These are phyloP conservation scores for Cynara cardunculus DNA, from an alignment of 129 eudicot species.

Conservation along the genomic window DNA sequence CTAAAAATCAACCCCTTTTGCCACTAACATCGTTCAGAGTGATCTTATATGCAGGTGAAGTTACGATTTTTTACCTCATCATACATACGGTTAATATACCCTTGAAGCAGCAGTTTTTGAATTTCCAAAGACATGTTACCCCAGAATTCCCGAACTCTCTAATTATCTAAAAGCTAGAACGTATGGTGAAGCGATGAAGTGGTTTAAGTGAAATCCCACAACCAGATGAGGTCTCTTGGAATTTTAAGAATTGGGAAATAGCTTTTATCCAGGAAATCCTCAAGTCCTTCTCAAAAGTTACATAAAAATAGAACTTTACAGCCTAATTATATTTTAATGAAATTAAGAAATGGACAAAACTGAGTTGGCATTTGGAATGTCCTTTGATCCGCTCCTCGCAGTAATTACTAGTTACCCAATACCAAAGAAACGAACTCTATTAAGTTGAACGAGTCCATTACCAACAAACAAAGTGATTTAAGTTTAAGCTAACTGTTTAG, in stretches of 20 bases:
- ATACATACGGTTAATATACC: conserved; percentile 14
- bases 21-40: background rate
- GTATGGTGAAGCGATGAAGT: background rate
- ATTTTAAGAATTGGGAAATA: background rate
- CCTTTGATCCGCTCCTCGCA: background rate
- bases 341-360: background rate
- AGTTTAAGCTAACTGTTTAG: background rate
- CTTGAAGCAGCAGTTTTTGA: background rate
- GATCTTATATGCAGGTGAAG: background rate
- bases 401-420: background rate
- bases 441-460: background rate
- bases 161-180: background rate
- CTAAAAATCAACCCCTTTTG: background rate
- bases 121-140: conserved; percentile 7
- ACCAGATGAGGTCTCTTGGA: background rate
- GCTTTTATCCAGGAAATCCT: background rate
- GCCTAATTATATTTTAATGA: background rate
- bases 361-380: background rate
- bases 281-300: background rate
- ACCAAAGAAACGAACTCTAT: background rate
- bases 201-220: background rate
- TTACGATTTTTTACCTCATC: conserved; percentile 16
- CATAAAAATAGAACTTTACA: background rate
- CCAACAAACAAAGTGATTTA: background rate
- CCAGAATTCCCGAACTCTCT: background rate